Evolutionary conservation across 768 basidiomycete species (phyloP), one percentile per base, ranked within the genome.

Genomic region (Piloderma croceum): DNA sequence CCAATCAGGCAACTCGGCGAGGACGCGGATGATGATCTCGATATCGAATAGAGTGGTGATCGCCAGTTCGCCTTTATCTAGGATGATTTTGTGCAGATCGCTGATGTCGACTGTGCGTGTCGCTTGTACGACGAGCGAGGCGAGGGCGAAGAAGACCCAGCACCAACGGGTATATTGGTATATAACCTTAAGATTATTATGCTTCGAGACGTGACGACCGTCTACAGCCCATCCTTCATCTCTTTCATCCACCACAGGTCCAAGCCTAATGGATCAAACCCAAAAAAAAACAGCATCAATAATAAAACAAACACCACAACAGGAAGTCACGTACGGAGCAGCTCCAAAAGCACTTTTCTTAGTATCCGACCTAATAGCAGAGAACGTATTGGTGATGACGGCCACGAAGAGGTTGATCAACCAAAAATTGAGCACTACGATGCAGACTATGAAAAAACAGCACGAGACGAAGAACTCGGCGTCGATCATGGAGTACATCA

Each of bases 381-480:
- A 79, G 58, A 98, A 98, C 0, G 89, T 88, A 53, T 90, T 86
- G 21, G 90, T 90, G 47, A 94, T 93, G n/a, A 96, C 91, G 13
- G 93, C 92, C 41, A 96, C 89, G 57, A 93, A 86, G 32, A 96
- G 62, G 57, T 92, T 91, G 69, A 93, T 83, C 43, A 94, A 70
- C 89, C 89, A 90, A 58, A 96, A 90, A 60, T 97, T 94, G 51
- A 97, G 72, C 18, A 96, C 74, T 48, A 98, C 65, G 45, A 97
- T 68, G 40, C 81, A 82, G 22, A 80, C 63, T 45, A 97, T 82
- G 67, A 89, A 96, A 65, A 89, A 97, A 43, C 92, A 68, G 46
- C 76, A 83, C 1, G 90, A 88, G n/a, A 83, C 64, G 56, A 85
- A 88, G 62, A 83, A 93, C 55, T 98, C 94, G 0, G 92, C 71